Evolutionary conservation across 2,329 filamentous ascomycete genomes (phyloP), one percentile per base, ranked within the genome.

Genomic region (Geosmithia morbida): DNA sequence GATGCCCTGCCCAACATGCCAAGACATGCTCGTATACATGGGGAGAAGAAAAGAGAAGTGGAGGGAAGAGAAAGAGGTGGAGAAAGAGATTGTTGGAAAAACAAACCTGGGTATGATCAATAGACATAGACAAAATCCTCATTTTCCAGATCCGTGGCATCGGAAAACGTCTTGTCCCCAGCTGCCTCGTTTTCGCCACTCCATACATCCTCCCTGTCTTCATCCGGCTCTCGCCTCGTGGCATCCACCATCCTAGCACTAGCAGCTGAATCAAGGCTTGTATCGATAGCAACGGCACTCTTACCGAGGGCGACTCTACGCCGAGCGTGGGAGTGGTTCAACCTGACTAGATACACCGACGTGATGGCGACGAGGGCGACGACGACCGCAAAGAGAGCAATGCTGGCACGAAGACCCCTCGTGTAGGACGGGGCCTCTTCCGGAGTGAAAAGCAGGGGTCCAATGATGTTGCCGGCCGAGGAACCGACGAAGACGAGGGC

Each of bases 401-500:
- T 66, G 51, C 81, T 82, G 1, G 75, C 71, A 1, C 70, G 65
- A 1, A 85, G 61, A 2, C 81, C 80, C 4, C 74, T 64, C 3
- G 63, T 63, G 44, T 63, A 64, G 0, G 54, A 64, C 57, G 49
- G 63, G 52, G 47, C 64, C 58, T 58, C 65, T 48, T 69, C 69
- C 0, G 76, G 73, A 3, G 73, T 79, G 58, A 81, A 85, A 0
- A 84, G 65, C 44, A 79, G 71, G 0, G 81, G 81, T 0, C 80
- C 81, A 19, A 83, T 65, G 37, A 84, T 76, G 53, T 85, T 85
- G 6, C 81, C 81, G 1, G 72, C 73, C 46, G 74, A 81, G 49
- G 79, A 74, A 4, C 79, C 78, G 44, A 85, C 70, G 54, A 85
- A 81, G 1, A 85, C 65, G 7, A 82, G 67, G 13, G 72, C 79